These are phyloP conservation scores for Capsella rubella DNA, from an alignment of 441 rosid species.

Conservation along the genomic window DNA sequence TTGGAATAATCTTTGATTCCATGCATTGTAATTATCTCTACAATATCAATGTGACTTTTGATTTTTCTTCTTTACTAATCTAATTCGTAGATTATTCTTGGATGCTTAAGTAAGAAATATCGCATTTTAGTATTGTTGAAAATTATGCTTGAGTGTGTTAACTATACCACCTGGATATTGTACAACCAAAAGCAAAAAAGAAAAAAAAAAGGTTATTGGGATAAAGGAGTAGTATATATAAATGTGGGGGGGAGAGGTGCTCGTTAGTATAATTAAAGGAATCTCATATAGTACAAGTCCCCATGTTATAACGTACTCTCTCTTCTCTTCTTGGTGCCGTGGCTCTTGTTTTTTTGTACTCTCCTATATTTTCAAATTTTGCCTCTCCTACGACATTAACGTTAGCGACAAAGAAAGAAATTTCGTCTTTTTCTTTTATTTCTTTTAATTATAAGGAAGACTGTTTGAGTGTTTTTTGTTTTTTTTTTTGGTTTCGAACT, in stretches of 20 bases:
- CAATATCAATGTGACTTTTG: neutral
- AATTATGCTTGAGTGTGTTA: neutral
- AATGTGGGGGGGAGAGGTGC: constrained; percentile 32
- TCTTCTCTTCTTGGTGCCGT: constrained; percentile 7
- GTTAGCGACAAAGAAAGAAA: constrained; percentile 1
- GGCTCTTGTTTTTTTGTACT: neutral
- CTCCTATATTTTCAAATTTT: constrained; percentile 2
- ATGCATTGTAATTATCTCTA: neutral
- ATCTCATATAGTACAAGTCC: constrained; percentile 34
- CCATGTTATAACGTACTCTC: constrained; percentile 36
- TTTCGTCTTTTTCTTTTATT: no score
- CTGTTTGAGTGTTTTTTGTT: neutral
- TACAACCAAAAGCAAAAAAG: constrained; percentile 14
- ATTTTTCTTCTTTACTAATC: neutral
- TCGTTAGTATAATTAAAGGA: constrained; percentile 20
- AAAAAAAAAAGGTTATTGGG: constrained; percentile 10
- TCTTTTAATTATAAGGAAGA: neutral
- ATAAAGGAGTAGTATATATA: constrained; percentile 23
- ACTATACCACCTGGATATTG: constrained; percentile 1
- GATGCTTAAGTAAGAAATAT: neutral
- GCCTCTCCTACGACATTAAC: neutral
- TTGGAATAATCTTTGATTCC: constrained; percentile 17
- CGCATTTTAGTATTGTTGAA: neutral
- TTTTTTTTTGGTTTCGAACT: neutral
- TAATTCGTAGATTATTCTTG: neutral